Evolutionary conservation across 306 rosid species (phyloP), one percentile per base, ranked within the genome.

Genomic region (Ammopiptanthus mongolicus): DNA sequence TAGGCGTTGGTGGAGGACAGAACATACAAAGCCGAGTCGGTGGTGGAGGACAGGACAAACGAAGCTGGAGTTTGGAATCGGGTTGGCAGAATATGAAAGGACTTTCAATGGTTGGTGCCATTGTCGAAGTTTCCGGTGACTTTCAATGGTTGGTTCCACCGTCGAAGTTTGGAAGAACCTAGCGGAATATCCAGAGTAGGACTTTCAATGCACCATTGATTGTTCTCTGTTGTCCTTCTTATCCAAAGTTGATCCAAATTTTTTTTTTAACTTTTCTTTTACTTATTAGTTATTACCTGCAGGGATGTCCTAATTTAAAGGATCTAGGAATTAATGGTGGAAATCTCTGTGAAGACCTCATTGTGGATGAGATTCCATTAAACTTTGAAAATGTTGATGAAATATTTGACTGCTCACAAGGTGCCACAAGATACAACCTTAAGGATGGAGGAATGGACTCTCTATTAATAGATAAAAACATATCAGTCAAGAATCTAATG

Each of bases 391-490:
- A 7, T 63, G 81, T 42, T 21, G 88, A 84, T 15, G 92, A 79
- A 62, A 75, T 89, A 70, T 84, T 91, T 71, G 84, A 79, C 36
- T 62, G 80, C 70, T 62, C 87, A 2, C 87, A 77, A 85, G 90
- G 36, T 82, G 75, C 82, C 28, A 5, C 78, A 29, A 74, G 73
- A 81, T 88, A 57, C 82, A 84, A 69, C 23, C 82, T 83, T 65
- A 85, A 86, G 67, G 88, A 84, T 71, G 91, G 91, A 66, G 89
- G 81, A 77, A 46, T 86, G 50, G 86, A 88, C 25, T 84, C 84
- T 76, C 78, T 87, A 10, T 75, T 91, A 65, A 81, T 85, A 89
- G 95, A 83, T 34, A 89, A 80, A 56, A 89, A 80, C 82, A 25
- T 74, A 39, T 69, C 87, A 14, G 88, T 84, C 14, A 79, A 7